These are phyloP conservation scores for Phialophora macrospora DNA, from an alignment of 2,329 filamentous ascomycete genomes.

Conservation along the genomic window DNA sequence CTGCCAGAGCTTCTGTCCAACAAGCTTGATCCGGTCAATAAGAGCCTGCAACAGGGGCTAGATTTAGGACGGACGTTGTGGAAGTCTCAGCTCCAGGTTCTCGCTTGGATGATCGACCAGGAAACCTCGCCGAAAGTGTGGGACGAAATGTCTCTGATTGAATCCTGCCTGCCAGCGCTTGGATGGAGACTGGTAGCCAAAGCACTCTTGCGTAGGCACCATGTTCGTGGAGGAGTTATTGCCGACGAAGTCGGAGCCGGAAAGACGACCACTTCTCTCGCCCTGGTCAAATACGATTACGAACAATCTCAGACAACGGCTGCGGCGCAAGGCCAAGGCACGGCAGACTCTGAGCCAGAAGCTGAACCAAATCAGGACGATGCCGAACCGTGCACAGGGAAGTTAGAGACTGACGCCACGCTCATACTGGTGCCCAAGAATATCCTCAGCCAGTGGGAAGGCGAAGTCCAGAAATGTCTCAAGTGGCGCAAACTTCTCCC, in stretches of 20 bases:
- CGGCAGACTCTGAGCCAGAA: background rate
- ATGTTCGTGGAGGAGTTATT: constrained; percentile 63
- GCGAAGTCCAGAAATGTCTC: constrained; percentile 57
- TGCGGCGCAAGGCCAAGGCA: background rate
- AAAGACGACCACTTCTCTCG: constrained; percentile 67
- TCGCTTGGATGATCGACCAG: constrained; percentile 65
- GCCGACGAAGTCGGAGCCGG: constrained; percentile 70
- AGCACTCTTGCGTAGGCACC: constrained; percentile 41
- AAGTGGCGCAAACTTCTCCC: constrained; percentile 2
- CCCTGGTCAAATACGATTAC: constrained; percentile 54
- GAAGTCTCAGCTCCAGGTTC: constrained; percentile 59
- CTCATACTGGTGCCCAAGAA: constrained; percentile 63
- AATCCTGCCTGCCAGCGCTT: constrained; percentile 56
- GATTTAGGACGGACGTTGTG: constrained; percentile 46
- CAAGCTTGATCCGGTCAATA: background rate
- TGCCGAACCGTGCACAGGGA: background rate
- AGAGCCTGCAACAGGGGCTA: background rate
- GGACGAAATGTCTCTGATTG: constrained; percentile 61
- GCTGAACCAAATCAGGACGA: background rate
- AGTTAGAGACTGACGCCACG: constrained; percentile 56
- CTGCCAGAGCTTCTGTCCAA: constrained; percentile 21
- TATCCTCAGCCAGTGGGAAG: constrained; percentile 63
- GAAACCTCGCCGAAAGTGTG: constrained; percentile 55
- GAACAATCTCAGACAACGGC: constrained; percentile 24
- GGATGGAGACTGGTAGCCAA: constrained; percentile 64